A percentile compares a stretch with the other conserved stretches of the same genome.
phyloP scores from a whole-genome alignment of 495 filamentous ascomycete genomes.

The Trichoderma reesei region DNA sequence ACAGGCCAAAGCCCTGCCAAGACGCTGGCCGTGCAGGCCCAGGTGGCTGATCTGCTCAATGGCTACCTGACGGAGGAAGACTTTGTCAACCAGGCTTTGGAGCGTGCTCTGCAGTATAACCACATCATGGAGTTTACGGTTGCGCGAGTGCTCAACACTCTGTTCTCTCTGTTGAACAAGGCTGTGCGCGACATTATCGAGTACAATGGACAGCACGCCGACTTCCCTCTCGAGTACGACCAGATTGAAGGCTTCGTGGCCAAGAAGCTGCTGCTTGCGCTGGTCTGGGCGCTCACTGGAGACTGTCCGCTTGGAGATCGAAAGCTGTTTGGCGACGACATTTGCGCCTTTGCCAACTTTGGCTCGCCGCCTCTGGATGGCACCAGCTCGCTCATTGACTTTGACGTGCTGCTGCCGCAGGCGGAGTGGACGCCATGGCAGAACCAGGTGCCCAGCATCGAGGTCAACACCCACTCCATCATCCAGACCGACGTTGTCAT shows the following conservation, averaged over 20 bases:
- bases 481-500: slow-evolving; percentile 97
- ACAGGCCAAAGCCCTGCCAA: slow-evolving; percentile 72
- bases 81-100: slow-evolving; percentile 67
- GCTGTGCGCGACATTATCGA: slow-evolving; percentile 83
- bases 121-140: slow-evolving; percentile 98
- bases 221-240: slow-evolving; percentile 84
- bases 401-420: slow-evolving; percentile 75
- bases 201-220: slow-evolving; percentile 86
- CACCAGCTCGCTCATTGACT: slow-evolving; percentile 83
- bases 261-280: slow-evolving; percentile 82
- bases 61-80: slow-evolving; percentile 65
- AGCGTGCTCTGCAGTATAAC: slow-evolving; percentile 63
- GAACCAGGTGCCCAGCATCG: slow-evolving; percentile 82
- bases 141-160: slow-evolving; percentile 78
- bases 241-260: slow-evolving; percentile 81
- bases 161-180: slow-evolving; percentile 94
- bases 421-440: slow-evolving; percentile 91
- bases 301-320: slow-evolving; percentile 87
- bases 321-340: slow-evolving; percentile 75
- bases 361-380: slow-evolving; percentile 70
- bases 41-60: slow-evolving; percentile 67
- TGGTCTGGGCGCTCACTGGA: slow-evolving; percentile 91
- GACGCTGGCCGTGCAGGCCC: slow-evolving; percentile 62
- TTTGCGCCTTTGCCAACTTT: slow-evolving; percentile 70
- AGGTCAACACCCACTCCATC: slow-evolving; percentile 95